phyloP scores from a whole-genome alignment of 768 basidiomycete species.

The Pulveroboletus frians region DNA sequence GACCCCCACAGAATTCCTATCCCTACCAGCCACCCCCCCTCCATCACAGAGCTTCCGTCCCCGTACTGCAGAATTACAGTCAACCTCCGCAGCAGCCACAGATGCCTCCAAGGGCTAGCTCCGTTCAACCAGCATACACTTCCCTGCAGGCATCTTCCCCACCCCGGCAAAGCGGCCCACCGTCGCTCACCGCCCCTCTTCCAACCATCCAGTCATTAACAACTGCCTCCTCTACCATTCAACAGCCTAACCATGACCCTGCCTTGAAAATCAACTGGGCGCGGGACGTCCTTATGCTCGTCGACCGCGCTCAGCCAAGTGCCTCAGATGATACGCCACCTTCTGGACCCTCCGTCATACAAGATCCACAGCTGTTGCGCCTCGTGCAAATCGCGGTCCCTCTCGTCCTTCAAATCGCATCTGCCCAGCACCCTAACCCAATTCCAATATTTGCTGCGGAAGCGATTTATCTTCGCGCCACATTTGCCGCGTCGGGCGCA shows the following conservation, averaged over 20 bases:
- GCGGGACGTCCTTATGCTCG: constrained; percentile 75
- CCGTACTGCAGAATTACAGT: constrained; percentile 17
- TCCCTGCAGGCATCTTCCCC: constrained; percentile 24
- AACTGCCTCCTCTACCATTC: constrained; percentile 46
- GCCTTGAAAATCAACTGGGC: constrained; percentile 69
- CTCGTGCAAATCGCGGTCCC: constrained; percentile 64
- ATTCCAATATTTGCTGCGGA: constrained; percentile 52
- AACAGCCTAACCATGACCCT: constrained; percentile 53
- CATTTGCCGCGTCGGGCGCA: constrained; percentile 65
- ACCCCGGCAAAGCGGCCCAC: constrained; percentile 24
- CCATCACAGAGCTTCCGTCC: constrained; percentile 22
- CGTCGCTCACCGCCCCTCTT: constrained; percentile 61
- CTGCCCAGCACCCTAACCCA: constrained; percentile 31
- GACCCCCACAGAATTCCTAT: constrained; percentile 16
- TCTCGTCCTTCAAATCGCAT: constrained; percentile 54
- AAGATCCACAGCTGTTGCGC: constrained; percentile 53
- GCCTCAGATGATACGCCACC: constrained; percentile 39
- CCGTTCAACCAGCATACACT: constrained; percentile 13
- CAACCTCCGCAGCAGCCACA: constrained; percentile 23
- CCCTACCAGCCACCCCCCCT: constrained; percentile 18
- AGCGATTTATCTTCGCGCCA: constrained; percentile 71
- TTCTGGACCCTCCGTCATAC: constrained; percentile 48
- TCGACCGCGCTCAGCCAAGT: constrained; percentile 48
- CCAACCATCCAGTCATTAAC: constrained; percentile 60
- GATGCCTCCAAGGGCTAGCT: constrained; percentile 17